Evolutionary conservation across 1,139 yeast species (phyloP).

Genomic region (Arxiozyma telluris): DNA sequence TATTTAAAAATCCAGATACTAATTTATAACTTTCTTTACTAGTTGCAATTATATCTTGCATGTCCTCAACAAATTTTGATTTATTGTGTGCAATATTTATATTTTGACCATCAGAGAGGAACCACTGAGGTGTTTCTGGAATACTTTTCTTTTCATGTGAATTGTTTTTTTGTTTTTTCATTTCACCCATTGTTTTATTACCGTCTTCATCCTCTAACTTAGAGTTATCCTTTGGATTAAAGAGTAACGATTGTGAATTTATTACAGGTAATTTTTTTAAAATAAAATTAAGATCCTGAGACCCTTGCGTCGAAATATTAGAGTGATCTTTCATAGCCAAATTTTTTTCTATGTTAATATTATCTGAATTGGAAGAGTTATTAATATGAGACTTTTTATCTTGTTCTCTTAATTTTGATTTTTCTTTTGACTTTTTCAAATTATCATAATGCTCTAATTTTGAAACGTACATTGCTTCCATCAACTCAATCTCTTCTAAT

Average conservation of each 20-base stretch:
- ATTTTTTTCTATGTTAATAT: neutral
- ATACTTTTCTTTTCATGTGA: conserved; percentile 9
- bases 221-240: conserved; percentile 8
- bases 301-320: conserved; percentile 11
- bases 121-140: conserved; percentile 20
- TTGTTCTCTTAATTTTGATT: conserved; percentile 1
- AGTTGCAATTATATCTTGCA: neutral
- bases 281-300: conserved; percentile 19
- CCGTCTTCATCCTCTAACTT: neutral
- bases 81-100: neutral
- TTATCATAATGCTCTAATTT: conserved; percentile 20
- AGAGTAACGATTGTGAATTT: conserved; percentile 13
- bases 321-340: neutral
- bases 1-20: conserved; percentile 12
- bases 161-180: neutral
- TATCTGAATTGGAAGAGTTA: neutral
- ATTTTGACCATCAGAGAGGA: conserved; percentile 6
- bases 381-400: neutral
- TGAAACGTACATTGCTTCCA: conserved; percentile 41
- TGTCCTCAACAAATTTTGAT: conserved; percentile 8
- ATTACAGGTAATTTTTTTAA: conserved; percentile 17
- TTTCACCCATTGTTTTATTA: neutral
- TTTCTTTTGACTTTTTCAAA: conserved; percentile 1
- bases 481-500: conserved; percentile 35
- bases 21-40: conserved; percentile 10